Evolutionary conservation across 2,329 filamentous ascomycete species (phyloP).

Genomic region (Aspergillus amoenus): DNA sequence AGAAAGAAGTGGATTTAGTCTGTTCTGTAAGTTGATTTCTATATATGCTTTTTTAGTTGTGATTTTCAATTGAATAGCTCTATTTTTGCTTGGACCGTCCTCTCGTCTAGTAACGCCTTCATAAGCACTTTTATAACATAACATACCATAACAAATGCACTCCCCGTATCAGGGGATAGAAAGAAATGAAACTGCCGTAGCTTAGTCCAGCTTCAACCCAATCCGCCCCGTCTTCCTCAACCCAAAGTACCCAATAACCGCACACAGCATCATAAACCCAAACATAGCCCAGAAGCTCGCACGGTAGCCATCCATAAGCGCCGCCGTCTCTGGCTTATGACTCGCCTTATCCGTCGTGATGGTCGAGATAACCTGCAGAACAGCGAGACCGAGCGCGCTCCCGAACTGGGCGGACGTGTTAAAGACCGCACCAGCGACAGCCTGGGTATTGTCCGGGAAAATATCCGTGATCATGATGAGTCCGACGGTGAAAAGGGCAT

Average conservation of each 20-base stretch:
- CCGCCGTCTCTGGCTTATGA: slow-evolving; percentile 20
- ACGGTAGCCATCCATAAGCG: slow-evolving; percentile 53
- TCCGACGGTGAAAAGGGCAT: slow-evolving; percentile 13
- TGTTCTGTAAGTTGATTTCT: too few species aligned
- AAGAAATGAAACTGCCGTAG: too few species aligned
- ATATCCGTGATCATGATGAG: slow-evolving; percentile 55
- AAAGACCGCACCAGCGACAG: slow-evolving; percentile 60
- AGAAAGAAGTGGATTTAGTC: too few species aligned
- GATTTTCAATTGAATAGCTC: too few species aligned
- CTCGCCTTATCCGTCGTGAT: slow-evolving; percentile 25
- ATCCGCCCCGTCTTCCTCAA: too few species aligned
- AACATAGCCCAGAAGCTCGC: slow-evolving; percentile 57
- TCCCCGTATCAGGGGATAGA: too few species aligned
- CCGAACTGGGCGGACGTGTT: slow-evolving; percentile 58
- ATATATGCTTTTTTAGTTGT: too few species aligned
- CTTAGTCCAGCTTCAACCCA: too few species aligned
- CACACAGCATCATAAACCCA: slow-evolving; percentile 43
- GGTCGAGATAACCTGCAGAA: slow-evolving; percentile 17
- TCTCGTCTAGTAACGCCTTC: too few species aligned
- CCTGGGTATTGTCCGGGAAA: slow-evolving; percentile 56
- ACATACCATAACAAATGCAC: too few species aligned
- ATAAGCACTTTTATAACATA: too few species aligned
- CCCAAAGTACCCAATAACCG: slow-evolving; percentile 33
- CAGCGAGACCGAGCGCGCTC: slow-evolving; percentile 36
- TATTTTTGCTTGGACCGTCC: too few species aligned